phyloP scores from a whole-genome alignment of 176 grass and related monocot species.

The Oryza longistaminata region DNA sequence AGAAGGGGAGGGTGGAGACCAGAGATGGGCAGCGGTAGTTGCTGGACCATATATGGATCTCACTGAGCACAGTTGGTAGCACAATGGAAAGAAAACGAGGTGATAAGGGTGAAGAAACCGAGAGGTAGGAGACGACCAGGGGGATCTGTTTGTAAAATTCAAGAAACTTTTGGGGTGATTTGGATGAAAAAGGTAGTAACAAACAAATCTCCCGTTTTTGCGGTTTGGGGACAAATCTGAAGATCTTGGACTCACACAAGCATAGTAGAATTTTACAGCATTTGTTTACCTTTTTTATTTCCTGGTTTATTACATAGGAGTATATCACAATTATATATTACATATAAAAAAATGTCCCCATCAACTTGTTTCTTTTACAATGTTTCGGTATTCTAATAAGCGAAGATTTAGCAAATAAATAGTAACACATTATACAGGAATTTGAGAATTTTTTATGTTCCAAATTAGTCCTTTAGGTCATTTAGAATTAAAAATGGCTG shows the following conservation, averaged over 20 bases:
- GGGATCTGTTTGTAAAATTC: constrained; percentile 27
- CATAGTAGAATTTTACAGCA: neutral
- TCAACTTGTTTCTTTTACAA: neutral
- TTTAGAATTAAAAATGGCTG: neutral
- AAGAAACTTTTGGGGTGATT: neutral
- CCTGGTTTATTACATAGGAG: neutral
- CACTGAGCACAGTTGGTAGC: constrained; percentile 43
- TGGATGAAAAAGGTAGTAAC: neutral
- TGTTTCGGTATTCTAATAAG: neutral
- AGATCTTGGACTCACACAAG: neutral
- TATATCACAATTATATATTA: neutral
- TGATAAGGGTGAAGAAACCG: constrained; percentile 26
- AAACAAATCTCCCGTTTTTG: constrained; percentile 11
- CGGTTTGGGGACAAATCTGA: constrained; percentile 22
- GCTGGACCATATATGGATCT: constrained; percentile 54
- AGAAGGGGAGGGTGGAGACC: constrained; percentile 6
- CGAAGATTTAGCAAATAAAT: neutral
- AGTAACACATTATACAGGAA: neutral
- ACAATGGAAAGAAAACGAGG: constrained; percentile 32
- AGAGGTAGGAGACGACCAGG: constrained; percentile 40
- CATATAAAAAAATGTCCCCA: neutral
- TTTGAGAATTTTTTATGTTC: neutral
- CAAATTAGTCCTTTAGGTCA: neutral
- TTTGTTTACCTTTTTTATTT: neutral
- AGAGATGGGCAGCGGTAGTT: constrained; percentile 36